Evolutionary conservation across 1,139 yeast species (phyloP).

Genomic region (Suhomyces bolitotheri): DNA sequence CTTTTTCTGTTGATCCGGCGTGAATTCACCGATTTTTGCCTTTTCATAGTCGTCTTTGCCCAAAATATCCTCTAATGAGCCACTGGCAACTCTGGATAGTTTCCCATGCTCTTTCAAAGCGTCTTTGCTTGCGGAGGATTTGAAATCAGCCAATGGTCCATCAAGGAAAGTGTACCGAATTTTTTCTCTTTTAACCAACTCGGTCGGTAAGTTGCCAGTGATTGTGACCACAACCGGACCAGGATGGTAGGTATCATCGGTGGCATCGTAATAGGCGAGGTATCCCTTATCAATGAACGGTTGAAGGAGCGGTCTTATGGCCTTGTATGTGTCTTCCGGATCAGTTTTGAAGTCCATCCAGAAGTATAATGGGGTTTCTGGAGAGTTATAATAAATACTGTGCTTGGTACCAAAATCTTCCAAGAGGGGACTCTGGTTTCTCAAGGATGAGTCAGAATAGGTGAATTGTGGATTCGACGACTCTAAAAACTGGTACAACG

Average conservation of each 20-base stretch:
- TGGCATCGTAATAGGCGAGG: conserved; percentile 36
- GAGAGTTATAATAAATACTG: conserved; percentile 41
- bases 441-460: conserved; percentile 7
- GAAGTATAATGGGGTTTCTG: conserved; percentile 40
- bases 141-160: conserved; percentile 36
- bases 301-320: conserved; percentile 30
- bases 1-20: conserved; percentile 20
- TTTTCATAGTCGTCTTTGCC: conserved; percentile 24
- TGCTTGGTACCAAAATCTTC: conserved; percentile 22
- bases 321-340: conserved; percentile 33
- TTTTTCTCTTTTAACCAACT: conserved; percentile 25
- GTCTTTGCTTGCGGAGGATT: conserved; percentile 7
- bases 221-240: conserved; percentile 44
- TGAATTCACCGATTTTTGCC: conserved; percentile 20
- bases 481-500: conserved; percentile 49
- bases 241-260: conserved; percentile 22
- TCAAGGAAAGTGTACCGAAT: conserved; percentile 40
- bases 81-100: conserved; percentile 39
- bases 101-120: conserved; percentile 24
- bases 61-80: conserved; percentile 32
- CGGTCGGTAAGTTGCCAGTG: conserved; percentile 44
- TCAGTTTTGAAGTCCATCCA: conserved; percentile 48
- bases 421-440: conserved; percentile 13
- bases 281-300: conserved; percentile 36
- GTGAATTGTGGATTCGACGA: conserved; percentile 40